Evolutionary conservation across 1,284 basidiomycete species (phyloP), one percentile per base, ranked within the genome.

Genomic region (Trichosporon sp.): DNA sequence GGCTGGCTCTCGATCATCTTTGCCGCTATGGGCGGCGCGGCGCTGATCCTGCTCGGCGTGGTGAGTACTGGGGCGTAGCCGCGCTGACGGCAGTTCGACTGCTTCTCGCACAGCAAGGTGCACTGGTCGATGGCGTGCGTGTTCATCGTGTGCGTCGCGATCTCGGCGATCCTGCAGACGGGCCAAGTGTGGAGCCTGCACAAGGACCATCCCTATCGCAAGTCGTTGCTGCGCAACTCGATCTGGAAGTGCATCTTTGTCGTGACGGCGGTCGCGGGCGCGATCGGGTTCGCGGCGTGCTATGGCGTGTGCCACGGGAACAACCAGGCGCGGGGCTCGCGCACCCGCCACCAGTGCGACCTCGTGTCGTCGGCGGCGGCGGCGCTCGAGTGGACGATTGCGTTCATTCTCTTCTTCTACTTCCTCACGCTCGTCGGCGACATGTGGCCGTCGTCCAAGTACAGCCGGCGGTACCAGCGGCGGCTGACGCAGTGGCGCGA

Each of bases 41-140:
- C 80, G 0, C 75, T 87, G 35, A 76, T 86, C 51, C 71, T 86
- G n/a, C 78, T 86, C 4, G 79, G 82, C 7, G 73, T 75, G 51
- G 83, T 83, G 62, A 76, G 82, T 77, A 18, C 12, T 58, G 18
- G 4, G 18, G 4, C 2, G 34, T 31, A 6, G 5, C 25, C 18
- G 5, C n/a, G 23, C 62, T 69, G 44, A 62, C 56, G 3, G 1
- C 71, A 82, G 80, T 80, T 80, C 34, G 79, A 86, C 72, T 79
- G 81, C 1, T 84, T 82, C 76, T 73, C 82, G 74, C 81, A 85
- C 75, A 76, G 79, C 15, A 81, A 67, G 0, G 78, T 85, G 1
- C 86, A 87, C 74, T 86, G 85, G 85, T 74, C 76, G 31, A 83
- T 85, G 80, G 84, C 86, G 0, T 68, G 82, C 18, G 77, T 86